Base-by-base conservation (phyloP, 2,329 filamentous ascomycete species). In the Alternaria tenuissima region DNA sequence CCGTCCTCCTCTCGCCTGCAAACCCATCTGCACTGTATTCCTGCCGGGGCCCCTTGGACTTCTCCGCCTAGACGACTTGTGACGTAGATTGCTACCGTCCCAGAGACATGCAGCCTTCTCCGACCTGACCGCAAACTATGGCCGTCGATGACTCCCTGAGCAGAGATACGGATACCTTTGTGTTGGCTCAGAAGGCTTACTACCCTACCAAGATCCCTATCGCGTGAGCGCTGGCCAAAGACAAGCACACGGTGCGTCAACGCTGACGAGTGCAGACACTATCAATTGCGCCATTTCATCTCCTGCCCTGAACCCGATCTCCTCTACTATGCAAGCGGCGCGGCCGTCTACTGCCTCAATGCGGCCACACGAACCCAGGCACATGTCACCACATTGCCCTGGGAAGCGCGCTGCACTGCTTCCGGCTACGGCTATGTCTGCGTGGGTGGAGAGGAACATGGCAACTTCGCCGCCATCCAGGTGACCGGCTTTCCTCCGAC, bases 261-360 rank as follows among this genome's bases (percentile, higher is more conserved):
- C 20, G 54, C 67, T 75, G 52, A 75, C 60, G 32, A 42, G 39
- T 18, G 36, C 71, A 94, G 91, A 67, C 92, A 95, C 80, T 94
- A 91, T 89, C 92, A 95, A 81, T 85, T 99, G 46, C 92, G 94
- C 56, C 94, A 96, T 69, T 89, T 96, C 68, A 91, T 98, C 75
- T 94, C 92, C 77, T 90, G 89, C 26, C 89, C 92, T 67, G 88
- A 91, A 72, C 85, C 88, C 43, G 87, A 94, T 78, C 81, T 89
- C 68, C 85, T 98, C 66, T 97, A 96, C 82, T 96, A 96, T 72
- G 93, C 94, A 36, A 89, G 89, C 67, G 90, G 91, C 58, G 82
- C 84, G 71, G 88, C 93, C 63, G 72, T 85, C 67, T 84, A 78
- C 74, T 81, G 80, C 69, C 78, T 85, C 54, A 87, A 90, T 93